Base-by-base conservation (phyloP, 1,139 yeast genomes). In the Kodamaea suecica region DNA sequence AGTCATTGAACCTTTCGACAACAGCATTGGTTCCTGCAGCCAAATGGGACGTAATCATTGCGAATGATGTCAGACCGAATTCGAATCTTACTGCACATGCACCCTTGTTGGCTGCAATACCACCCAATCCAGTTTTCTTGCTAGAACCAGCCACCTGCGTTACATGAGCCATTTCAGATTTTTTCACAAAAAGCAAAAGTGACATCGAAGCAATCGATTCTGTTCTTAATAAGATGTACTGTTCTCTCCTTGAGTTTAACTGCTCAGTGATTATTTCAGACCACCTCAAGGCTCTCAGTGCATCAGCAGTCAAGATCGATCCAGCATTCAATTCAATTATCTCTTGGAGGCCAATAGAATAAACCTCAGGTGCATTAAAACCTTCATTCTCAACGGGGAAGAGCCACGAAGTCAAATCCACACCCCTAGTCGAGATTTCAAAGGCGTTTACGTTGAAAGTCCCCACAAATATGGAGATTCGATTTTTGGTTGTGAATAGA, bases 11-110 rank as follows among this genome's bases (percentile, higher is more conserved):
- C 38, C 98, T 70, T 57, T 94, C 98, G 24, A 84, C 86, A 5
- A 78, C 75, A 43, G 94, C 94, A 43, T 76, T 78, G 33, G 79
- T 66, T 0, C 98, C 99, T 0, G 98, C 98, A 2, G 98, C 97
- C 46, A 94, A 68, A 63, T 94, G 98, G 1, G 96, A 84, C 3
- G 88, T 87, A n/a, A 94, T 66, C 45, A 90, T 75, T 40, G 94
- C 88, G 45, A 94, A 73, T 17, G 80, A 76, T 0, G 95, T 85
- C 34, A 80, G 78, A 1, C 94, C 87, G 57, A 73, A 86, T 28
- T 75, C 73, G 52, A 87, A 80, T 44, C 95, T 78, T 2, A 87
- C 84, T 0, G 92, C 95, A 42, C 90, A 87, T 2, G 92, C 96
- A 16, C 96, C 96, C 55, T 87, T 87, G 59, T 87, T 87, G 1